Evolutionary conservation across 441 rosid species (phyloP).

Genomic region (Populus hybrid): DNA sequence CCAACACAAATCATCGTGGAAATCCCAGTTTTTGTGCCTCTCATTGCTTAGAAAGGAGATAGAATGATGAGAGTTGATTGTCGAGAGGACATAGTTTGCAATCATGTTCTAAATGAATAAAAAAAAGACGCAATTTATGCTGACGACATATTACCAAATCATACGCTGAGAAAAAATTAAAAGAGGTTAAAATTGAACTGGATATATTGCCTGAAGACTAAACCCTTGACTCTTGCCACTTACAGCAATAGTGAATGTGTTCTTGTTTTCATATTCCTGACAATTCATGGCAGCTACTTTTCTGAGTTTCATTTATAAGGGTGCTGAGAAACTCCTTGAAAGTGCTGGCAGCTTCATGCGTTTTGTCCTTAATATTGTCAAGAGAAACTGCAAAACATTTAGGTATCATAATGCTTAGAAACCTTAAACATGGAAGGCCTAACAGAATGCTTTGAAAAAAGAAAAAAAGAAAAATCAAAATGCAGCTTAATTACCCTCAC

Average conservation of each 20-base stretch:
- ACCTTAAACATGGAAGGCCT: background rate
- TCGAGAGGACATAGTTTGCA: no score
- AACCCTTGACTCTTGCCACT: no score
- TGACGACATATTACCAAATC: no score
- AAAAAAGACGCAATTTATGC: background rate
- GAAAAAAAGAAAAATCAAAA: background rate
- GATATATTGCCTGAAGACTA: no score
- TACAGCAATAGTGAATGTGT: no score
- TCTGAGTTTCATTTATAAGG: background rate
- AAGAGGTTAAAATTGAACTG: no score
- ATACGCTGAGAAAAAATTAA: no score
- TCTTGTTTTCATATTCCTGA: background rate
- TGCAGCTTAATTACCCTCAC: constrained; percentile 5
- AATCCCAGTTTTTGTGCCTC: no score
- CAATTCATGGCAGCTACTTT: background rate
- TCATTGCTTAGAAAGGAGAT: no score
- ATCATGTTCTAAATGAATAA: background rate
- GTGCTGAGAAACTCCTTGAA: constrained; percentile 20
- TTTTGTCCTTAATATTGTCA: constrained; percentile 13
- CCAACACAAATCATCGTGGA: no score
- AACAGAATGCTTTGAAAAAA: background rate
- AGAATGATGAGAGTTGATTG: no score
- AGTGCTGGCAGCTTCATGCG: constrained; percentile 12
- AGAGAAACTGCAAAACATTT: constrained; percentile 14
- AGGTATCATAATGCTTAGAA: background rate